Conservation (phyloP, 164 flowering plant genomes). For the Piper betle region DNA sequence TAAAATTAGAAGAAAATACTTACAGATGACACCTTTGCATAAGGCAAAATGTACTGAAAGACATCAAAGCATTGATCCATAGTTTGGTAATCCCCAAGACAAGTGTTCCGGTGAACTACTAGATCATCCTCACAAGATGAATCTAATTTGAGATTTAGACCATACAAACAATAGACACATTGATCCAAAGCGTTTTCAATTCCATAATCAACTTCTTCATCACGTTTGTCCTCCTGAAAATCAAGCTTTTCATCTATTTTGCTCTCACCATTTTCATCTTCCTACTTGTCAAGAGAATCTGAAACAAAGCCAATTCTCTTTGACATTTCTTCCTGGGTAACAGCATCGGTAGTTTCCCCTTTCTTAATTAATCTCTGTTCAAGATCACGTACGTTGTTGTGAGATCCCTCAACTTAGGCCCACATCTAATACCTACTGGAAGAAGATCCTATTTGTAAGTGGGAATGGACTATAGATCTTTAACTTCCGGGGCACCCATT, state of each 20-base stretch:
- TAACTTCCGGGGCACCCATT: too few species aligned
- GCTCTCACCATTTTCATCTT: constrained; percentile 16
- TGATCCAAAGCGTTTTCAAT: constrained; percentile 89
- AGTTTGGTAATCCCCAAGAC: constrained; percentile 90
- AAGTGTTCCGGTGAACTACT: constrained; percentile 75
- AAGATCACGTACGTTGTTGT: too few species aligned
- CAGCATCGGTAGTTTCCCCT: constrained; percentile 18
- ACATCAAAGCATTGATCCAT: constrained; percentile 99
- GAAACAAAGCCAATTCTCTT: constrained; percentile 14
- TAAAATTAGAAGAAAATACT: constrained; percentile 21
- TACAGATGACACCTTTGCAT: constrained; percentile 88
- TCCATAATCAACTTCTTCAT: constrained; percentile 37
- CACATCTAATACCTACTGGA: too few species aligned
- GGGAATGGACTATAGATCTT: too few species aligned
- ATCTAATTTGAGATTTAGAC: constrained; percentile 86
- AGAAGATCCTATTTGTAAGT: too few species aligned
- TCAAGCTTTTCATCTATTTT: constrained; percentile 12
- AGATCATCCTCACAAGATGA: constrained; percentile 81
- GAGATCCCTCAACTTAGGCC: too few species aligned
- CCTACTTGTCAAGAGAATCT: constrained; percentile 17
- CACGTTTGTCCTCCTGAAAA: constrained; percentile 12
- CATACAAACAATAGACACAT: constrained; percentile 92
- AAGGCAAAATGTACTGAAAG: constrained; percentile 79
- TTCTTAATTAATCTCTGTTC: constrained; percentile 7
- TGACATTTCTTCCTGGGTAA: constrained; percentile 13